Conservation (phyloP, 768 basidiomycete genomes). For the Sporobolomyces phaffii region DNA sequence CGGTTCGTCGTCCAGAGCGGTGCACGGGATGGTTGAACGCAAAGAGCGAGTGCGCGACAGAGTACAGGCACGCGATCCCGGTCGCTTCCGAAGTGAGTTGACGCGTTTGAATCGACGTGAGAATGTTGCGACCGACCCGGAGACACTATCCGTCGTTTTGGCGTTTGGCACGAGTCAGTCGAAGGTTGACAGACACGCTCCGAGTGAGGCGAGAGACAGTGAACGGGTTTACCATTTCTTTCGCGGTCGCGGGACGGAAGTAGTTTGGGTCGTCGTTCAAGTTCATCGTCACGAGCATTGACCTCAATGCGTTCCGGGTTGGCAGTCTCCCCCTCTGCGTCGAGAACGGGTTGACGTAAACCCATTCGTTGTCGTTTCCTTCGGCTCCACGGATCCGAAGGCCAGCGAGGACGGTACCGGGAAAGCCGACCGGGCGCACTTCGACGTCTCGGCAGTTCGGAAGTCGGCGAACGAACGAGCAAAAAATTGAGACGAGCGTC, state of each 20-base stretch:
- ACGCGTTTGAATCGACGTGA: conserved; percentile 27
- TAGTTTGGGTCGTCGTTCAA: background rate
- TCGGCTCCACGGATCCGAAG: background rate
- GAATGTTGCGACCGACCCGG: conserved; percentile 34
- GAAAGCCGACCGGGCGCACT: conserved; percentile 23
- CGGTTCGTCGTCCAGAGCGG: background rate
- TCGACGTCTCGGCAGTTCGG: conserved; percentile 15
- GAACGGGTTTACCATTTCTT: conserved; percentile 17
- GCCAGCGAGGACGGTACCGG: conserved; percentile 21
- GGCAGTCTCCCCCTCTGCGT: background rate
- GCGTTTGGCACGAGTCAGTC: no score
- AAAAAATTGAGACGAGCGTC: conserved; percentile 35
- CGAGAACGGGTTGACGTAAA: conserved; percentile 27
- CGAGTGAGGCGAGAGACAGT: no score
- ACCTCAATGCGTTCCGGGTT: background rate
- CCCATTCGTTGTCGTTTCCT: conserved; percentile 9
- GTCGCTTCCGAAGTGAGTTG: conserved; percentile 8
- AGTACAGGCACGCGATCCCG: conserved; percentile 10
- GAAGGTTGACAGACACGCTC: no score
- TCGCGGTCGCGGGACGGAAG: conserved; percentile 9
- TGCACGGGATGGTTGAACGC: background rate
- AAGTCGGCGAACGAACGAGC: conserved; percentile 22
- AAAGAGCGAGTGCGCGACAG: conserved; percentile 18
- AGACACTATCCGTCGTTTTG: conserved; percentile 6
- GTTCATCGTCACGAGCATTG: conserved; percentile 1